Base-by-base conservation (phyloP, 768 basidiomycete species). In the Naganishia antarctica region DNA sequence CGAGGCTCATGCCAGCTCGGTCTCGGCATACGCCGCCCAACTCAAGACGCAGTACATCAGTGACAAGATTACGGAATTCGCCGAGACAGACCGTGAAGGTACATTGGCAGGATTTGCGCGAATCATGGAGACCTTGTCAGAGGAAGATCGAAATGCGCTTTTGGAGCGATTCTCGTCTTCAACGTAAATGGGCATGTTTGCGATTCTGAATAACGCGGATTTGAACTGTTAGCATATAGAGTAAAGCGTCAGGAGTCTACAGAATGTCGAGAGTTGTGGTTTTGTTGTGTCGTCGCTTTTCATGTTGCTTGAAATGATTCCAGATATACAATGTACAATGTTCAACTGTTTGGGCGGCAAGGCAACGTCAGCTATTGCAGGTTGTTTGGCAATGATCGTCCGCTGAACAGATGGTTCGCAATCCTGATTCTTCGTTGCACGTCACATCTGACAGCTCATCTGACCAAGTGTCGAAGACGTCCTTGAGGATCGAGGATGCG, bases 41-140 rank as follows among this genome's bases (percentile, higher is more conserved):
- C 80, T 91, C 59, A 86, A 83, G 71, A 82, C 85, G 21, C 88
- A 90, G 68, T 80, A 86, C 69, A 81, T 92, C 40, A 76, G 85
- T 66, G 82, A 84, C 51, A 82, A 83, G 60, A 80, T 92, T 78
- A 78, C 89, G 26, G 83, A 84, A 15, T 79, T 87, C 67, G 82
- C 85, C 13, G 85, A 86, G 66, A 85, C 86, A 69, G 88, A 92
- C 74, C 83, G 85, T 51, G 89, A 88, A 78, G 86, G 85, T 9
- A 84, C 87, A 0, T 76, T 92, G 66, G 85, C 86, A 66, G 86
- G 89, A 37, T 82, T 92, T 64, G 76, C 84, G 53, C 85, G 86
- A 51, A 79, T 91, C 12, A 83, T 86, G n/a, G 86, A 89, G 64
- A 82, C 81, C 40, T 81, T 93, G 65, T 83, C 84, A 0, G 83